Evolutionary conservation across 1,284 basidiomycete species (phyloP).

Genomic region (Moesziomyces sp.): DNA sequence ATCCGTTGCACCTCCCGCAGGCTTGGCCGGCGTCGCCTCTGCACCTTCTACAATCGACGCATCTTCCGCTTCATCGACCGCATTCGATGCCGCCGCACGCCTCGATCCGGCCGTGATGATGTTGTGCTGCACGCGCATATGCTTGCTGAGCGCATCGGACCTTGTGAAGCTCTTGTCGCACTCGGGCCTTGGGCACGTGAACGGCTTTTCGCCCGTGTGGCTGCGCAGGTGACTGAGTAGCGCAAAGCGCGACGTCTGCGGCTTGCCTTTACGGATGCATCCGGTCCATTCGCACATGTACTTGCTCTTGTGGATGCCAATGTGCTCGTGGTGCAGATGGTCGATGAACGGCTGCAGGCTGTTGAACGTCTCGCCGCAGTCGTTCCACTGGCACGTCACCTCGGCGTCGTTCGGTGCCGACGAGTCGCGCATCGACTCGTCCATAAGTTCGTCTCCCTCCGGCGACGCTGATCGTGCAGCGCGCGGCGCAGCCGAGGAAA

Average conservation of each 20-base stretch:
- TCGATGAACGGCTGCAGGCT: conserved; percentile 79
- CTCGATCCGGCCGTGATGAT: conserved; percentile 51
- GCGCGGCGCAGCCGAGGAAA: conserved; percentile 1
- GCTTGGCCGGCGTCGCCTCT: conserved; percentile 16
- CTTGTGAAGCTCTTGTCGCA: conserved; percentile 93
- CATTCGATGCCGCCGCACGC: conserved; percentile 24
- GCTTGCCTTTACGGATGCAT: conserved; percentile 79
- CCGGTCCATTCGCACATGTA: conserved; percentile 90
- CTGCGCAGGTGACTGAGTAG: conserved; percentile 80
- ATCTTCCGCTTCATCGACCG: conserved; percentile 34
- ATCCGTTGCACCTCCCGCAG: conserved; percentile 13
- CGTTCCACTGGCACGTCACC: conserved; percentile 77
- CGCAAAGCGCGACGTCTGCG: conserved; percentile 86
- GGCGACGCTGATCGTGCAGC: conserved; percentile 29
- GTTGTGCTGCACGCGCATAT: conserved; percentile 85
- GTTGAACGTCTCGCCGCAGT: conserved; percentile 78
- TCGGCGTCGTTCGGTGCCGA: conserved; percentile 29
- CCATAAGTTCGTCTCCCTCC: conserved; percentile 49
- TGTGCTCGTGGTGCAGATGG: conserved; percentile 80
- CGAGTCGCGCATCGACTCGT: conserved; percentile 29
- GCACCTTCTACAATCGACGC: conserved; percentile 17
- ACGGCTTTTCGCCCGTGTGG: conserved; percentile 93
- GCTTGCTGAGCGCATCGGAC: conserved; percentile 88
- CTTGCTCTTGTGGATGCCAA: conserved; percentile 84
- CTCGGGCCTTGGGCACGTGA: conserved; percentile 85